phyloP scores from a whole-genome alignment of 345 rosid species.

The Adansonia digitata region DNA sequence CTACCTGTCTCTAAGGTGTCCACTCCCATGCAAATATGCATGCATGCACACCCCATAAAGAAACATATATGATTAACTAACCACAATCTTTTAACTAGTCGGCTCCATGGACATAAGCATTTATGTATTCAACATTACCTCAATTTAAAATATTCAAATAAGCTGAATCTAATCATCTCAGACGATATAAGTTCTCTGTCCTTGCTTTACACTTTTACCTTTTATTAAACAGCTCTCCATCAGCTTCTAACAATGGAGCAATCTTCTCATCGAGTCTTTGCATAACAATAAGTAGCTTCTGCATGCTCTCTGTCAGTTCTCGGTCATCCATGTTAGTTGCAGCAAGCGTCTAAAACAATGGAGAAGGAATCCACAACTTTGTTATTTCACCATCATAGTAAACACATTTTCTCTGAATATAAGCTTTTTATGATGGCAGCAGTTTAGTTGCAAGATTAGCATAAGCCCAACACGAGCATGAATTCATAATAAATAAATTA shows the following conservation, averaged over 20 bases:
- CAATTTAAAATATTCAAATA: not conserved
- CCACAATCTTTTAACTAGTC: not conserved
- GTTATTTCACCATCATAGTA: not conserved
- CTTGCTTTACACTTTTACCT: conserved; percentile 55
- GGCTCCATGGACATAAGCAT: not conserved
- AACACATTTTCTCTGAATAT: not conserved
- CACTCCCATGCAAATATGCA: not conserved
- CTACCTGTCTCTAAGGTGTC: not conserved
- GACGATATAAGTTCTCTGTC: not conserved
- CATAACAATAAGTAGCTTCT: conserved; percentile 90
- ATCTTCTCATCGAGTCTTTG: conserved; percentile 87
- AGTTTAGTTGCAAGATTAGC: not conserved
- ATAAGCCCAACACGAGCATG: not conserved
- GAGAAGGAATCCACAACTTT: conserved; percentile 1
- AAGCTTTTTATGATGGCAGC: not conserved
- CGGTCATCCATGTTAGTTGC: conserved; percentile 82
- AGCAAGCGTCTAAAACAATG: conserved; percentile 63
- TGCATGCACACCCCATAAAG: not conserved
- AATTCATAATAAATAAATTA: not conserved
- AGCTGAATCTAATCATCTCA: not conserved
- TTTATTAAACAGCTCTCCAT: conserved; percentile 83
- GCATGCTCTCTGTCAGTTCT: conserved; percentile 87
- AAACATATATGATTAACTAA: not conserved
- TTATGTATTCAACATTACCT: not conserved
- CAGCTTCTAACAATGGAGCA: conserved; percentile 78